Conservation (phyloP, 2,329 filamentous ascomycete genomes). For the Cyclaneusma minus region DNA sequence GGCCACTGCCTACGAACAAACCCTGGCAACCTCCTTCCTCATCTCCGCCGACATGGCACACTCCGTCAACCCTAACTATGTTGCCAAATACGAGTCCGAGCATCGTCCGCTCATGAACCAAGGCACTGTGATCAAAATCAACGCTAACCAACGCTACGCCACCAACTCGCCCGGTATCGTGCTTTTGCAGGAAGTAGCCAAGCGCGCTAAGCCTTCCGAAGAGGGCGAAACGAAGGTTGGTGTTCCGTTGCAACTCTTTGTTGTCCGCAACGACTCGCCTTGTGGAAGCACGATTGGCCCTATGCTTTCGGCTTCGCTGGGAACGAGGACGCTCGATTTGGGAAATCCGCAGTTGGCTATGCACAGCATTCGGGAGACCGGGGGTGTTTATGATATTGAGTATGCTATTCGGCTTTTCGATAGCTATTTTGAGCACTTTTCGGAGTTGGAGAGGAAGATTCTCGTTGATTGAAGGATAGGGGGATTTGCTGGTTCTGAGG, state of each 20-base stretch:
- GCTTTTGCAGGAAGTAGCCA: slow-evolving; percentile 73
- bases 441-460: slow-evolving; percentile 68
- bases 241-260: slow-evolving; percentile 87
- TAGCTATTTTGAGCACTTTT: slow-evolving; percentile 74
- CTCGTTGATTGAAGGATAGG: slow-evolving; percentile 49
- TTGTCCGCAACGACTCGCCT: slow-evolving; percentile 86
- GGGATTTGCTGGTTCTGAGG: too few relatives aligned
- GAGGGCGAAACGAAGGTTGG: slow-evolving; percentile 35
- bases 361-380: slow-evolving; percentile 93
- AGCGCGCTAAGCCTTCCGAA: slow-evolving; percentile 33
- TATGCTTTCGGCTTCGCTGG: slow-evolving; percentile 80
- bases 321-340: slow-evolving; percentile 77
- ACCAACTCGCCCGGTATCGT: slow-evolving; percentile 95
- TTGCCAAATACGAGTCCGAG: slow-evolving; percentile 75
- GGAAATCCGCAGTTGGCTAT: slow-evolving; percentile 92
- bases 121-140: slow-evolving; percentile 93
- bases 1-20: slow-evolving; percentile 83
- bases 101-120: slow-evolving; percentile 94
- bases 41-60: slow-evolving; percentile 97
- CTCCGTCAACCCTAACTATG: slow-evolving; percentile 89
- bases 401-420: slow-evolving; percentile 76
- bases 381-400: slow-evolving; percentile 74
- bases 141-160: slow-evolving; percentile 92
- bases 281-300: slow-evolving; percentile 96
- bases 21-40: slow-evolving; percentile 78